Evolutionary conservation across 495 filamentous ascomycete species (phyloP).

Genomic region (Thermochaetoides thermophila): DNA sequence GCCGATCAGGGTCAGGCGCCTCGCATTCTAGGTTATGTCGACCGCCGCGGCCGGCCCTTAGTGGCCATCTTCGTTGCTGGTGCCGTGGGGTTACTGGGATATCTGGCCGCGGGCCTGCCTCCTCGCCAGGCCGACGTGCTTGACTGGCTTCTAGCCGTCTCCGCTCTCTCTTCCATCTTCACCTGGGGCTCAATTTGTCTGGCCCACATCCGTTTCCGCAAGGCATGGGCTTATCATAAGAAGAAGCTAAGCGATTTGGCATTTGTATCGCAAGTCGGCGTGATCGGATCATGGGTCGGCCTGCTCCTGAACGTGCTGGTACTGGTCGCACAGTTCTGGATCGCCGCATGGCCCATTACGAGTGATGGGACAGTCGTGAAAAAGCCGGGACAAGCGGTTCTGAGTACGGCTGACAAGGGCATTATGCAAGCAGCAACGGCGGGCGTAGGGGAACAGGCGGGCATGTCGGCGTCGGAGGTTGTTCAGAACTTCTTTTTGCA

Average conservation of each 20-base stretch:
- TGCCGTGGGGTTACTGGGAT: constrained; percentile 59
- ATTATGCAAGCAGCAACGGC: background rate
- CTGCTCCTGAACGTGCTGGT: constrained; percentile 65
- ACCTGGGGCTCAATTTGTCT: constrained; percentile 89
- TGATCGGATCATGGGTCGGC: constrained; percentile 74
- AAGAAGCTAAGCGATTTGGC: constrained; percentile 60
- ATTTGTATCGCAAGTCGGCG: constrained; percentile 65
- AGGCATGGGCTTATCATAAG: constrained; percentile 56
- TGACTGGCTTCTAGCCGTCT: constrained; percentile 79
- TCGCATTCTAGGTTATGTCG: constrained; percentile 60
- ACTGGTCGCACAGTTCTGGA: constrained; percentile 91
- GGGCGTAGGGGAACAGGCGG: no score
- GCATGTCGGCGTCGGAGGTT: background rate
- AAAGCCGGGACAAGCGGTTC: constrained; percentile 23
- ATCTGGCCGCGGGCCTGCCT: constrained; percentile 62
- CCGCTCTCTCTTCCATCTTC: constrained; percentile 77
- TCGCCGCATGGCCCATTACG: constrained; percentile 52
- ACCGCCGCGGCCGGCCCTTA: constrained; percentile 69
- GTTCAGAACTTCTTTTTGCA: constrained; percentile 54
- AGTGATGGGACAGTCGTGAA: background rate
- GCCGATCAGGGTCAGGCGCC: constrained; percentile 80
- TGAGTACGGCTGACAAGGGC: constrained; percentile 29
- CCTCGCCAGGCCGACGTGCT: constrained; percentile 50
- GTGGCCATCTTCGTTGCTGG: constrained; percentile 57
- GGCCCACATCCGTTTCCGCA: constrained; percentile 82